Base-by-base conservation (phyloP, 345 rosid genomes). In the Kernera saxatilis region DNA sequence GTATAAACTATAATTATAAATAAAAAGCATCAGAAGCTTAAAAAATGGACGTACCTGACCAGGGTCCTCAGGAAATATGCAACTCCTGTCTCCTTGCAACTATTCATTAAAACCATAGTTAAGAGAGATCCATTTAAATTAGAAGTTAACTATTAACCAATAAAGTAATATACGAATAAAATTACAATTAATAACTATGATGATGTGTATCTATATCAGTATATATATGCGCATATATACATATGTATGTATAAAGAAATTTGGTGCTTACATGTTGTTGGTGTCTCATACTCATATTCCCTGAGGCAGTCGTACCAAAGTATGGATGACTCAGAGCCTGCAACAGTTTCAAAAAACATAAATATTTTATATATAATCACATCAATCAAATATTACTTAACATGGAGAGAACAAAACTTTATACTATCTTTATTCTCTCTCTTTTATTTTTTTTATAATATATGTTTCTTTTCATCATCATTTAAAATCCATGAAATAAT, bases 291-390 rank as follows among this genome's bases (percentile, higher is more conserved):
- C 86, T 84, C 80, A 82, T 72, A 74, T 80, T 86, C 56, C 80
- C 79, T 17, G 94, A 85, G 70, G 83, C 88, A 72, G 70, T 69
- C 57, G 70, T 75, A 80, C 88, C 94, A 87, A 91, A 71, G 96
- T 94, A 94, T 68, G 99, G 98, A 66, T 86, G 82, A 83, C 98
- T 89, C 63, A 93, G 94, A 56, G 98, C 98, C 99, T 95, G 85
- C 59, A 77, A 73, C 54, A 70, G 67, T 69, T 63, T 35, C 37
- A 15, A 30, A 37, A 19, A 63, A 13, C 46, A 74, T 43, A 33
- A 19, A 41, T 59, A 49, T 53, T 58, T 30, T 59, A 29, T 50
- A 53, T 19, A 51, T 68, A 23, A 63, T 62, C 75, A 76, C 71
- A 76, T 63, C 71, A 76, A 55, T 76, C 75, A 37, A 27, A 37